Evolutionary conservation across 495 filamentous ascomycete species (phyloP), one percentile per base, ranked within the genome.

Genomic region (Penicillium pancosmium): DNA sequence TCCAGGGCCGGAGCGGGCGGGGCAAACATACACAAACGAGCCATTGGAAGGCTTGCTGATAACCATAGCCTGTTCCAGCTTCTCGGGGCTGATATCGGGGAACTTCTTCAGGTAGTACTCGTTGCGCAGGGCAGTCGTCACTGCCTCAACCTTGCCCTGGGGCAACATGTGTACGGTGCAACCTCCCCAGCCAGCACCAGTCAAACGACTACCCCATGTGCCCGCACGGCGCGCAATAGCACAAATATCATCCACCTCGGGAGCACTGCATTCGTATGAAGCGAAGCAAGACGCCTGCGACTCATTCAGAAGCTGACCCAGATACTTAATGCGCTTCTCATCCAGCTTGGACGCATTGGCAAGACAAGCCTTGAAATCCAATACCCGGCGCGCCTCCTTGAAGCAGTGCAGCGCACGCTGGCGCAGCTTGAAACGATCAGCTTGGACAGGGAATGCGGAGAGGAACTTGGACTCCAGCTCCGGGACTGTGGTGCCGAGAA

Each of bases 111-210:
- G 68, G 71, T 97, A 98, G 68, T 97, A 98, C 70, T 90, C 83
- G 56, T 84, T 78, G 67, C 88, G 81, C 84, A 91, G 88, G 18
- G 88, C 88, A 68, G 82, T 77, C 68, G 84, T 91, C 23, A 98
- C 88, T 38, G 76, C 86, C n/a, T 91, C 86, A 1, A 96, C 89
- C 75, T 89, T 93, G 56, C 91, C 84, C 63, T 86, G 88, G 2
- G 93, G 89, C 49, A 98, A 86, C 56, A 98, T 82, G 73, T 98
- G 95, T 50, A 98, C 93, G 46, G 84, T 92, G 73, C 95, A 98
- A 12, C 94, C 94, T 60, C 94, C 94, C 94, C 94, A 98, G 27
- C 94, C 94, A 15, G 94, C 94, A 50, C 94, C 94, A 2, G 94
- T 98, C 66, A 98, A 75, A 9, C 94, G 82, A 62, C 88, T 90